Conservation (phyloP, 2,329 filamentous ascomycete genomes). For the Pleoardoris graminearum region DNA sequence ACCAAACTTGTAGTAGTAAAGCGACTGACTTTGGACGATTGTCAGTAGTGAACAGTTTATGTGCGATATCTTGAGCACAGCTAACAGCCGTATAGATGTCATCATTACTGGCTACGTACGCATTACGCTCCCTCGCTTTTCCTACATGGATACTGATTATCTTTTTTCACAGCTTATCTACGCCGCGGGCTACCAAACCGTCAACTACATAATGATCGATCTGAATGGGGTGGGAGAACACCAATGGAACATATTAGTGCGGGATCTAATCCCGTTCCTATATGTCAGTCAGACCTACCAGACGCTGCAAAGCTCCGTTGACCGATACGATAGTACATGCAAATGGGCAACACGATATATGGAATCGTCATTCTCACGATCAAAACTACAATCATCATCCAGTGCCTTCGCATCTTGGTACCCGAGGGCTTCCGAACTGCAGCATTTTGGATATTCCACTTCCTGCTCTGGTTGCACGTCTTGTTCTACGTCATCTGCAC, state of each 20-base stretch:
- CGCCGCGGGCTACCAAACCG: background rate
- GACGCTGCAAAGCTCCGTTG: background rate
- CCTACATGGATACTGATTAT: background rate
- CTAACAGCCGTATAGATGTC: background rate
- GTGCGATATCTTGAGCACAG: background rate
- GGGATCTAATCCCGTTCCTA: background rate
- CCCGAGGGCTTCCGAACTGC: constrained; percentile 3
- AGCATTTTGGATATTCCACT: constrained; percentile 5
- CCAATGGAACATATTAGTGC: background rate
- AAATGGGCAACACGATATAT: background rate
- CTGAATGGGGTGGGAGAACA: background rate
- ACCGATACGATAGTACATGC: background rate
- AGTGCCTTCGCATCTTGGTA: constrained; percentile 8
- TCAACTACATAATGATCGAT: background rate
- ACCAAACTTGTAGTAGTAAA: background rate
- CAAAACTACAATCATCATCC: constrained; percentile 9
- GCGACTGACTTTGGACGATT: background rate
- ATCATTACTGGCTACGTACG: background rate
- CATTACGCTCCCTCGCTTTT: background rate
- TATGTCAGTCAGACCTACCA: background rate
- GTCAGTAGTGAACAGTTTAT: background rate
- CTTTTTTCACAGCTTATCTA: background rate
- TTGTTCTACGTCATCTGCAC: constrained; percentile 1
- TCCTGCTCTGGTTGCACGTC: constrained; percentile 6
- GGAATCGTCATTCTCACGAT: constrained; percentile 4